Evolutionary conservation across 2,329 filamentous ascomycete species (phyloP).

Genomic region (Thelonectria blattea): DNA sequence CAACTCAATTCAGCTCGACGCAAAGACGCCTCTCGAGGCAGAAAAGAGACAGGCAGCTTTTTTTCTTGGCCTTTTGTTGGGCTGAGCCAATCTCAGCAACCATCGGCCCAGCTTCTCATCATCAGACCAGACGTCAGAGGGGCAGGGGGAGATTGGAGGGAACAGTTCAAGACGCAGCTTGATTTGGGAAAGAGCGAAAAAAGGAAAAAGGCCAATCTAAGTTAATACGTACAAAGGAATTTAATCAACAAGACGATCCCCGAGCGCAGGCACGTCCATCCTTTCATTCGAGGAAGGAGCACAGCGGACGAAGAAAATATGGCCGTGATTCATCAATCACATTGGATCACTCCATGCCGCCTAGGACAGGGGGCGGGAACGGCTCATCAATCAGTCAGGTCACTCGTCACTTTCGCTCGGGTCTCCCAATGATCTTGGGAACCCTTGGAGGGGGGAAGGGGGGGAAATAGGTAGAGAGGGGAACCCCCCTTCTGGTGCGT

Average conservation of each 20-base stretch:
- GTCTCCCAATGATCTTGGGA: constrained; percentile 3
- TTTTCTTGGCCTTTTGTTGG: background rate
- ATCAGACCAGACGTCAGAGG: background rate
- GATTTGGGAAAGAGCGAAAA: background rate
- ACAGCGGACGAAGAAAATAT: constrained; percentile 2
- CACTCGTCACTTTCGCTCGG: constrained; percentile 2
- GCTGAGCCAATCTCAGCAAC: background rate
- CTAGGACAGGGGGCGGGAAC: constrained; percentile 14
- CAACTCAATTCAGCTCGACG: background rate
- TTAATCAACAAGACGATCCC: constrained; percentile 1
- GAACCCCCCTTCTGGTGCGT: constrained; percentile 6
- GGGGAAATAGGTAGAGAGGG: constrained; percentile 6
- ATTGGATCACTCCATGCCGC: background rate
- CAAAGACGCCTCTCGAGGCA: too few species aligned
- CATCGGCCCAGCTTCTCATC: constrained; percentile 8
- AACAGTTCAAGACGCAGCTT: constrained; percentile 6
- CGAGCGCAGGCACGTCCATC: constrained; percentile 13
- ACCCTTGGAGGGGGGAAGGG: constrained; percentile 1
- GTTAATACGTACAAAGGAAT: background rate
- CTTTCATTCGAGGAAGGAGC: constrained; percentile 11
- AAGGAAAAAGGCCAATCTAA: background rate
- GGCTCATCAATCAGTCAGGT: constrained; percentile 15
- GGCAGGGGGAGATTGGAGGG: constrained; percentile 3
- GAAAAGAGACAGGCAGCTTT: background rate
- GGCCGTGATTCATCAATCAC: constrained; percentile 4